Percentiles rank a stretch among this genome's conserved stretches.
Conservation (phyloP, 1,284 basidiomycete genomes). For the Tremellales sp. region DNA sequence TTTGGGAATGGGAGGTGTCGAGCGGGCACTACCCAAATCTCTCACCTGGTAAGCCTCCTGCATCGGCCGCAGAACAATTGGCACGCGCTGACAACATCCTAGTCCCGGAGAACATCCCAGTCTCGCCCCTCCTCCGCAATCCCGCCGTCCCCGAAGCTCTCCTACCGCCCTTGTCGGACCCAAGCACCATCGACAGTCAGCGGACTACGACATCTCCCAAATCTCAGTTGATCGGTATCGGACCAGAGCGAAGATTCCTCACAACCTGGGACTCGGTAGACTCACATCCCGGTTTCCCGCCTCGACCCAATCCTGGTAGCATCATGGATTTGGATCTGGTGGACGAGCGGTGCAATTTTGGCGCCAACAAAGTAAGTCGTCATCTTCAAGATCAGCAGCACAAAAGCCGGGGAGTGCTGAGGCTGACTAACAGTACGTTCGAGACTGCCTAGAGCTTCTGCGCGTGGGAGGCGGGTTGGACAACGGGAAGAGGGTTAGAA, state of each 20-base stretch:
- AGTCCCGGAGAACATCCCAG: slow-evolving; percentile 66
- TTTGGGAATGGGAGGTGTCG: slow-evolving; percentile 90
- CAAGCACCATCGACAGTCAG: slow-evolving; percentile 31
- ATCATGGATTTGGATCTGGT: slow-evolving; percentile 80
- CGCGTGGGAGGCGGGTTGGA: slow-evolving; percentile 64
- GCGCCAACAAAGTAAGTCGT: slow-evolving; percentile 63
- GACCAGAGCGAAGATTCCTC: slow-evolving; percentile 70
- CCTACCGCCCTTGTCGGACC: slow-evolving; percentile 39
- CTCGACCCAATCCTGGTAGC: slow-evolving; percentile 73
- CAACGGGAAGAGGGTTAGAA: slow-evolving; percentile 57
- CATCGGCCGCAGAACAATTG: slow-evolving; percentile 1
- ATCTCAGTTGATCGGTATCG: slow-evolving; percentile 56
- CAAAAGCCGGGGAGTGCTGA: neutral
- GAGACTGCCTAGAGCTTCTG: slow-evolving; percentile 70
- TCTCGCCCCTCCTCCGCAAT: slow-evolving; percentile 60
- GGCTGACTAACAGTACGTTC: slow-evolving; percentile 58
- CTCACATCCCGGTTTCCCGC: slow-evolving; percentile 54
- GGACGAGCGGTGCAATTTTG: slow-evolving; percentile 85
- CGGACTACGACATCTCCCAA: slow-evolving; percentile 20
- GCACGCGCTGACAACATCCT: slow-evolving; percentile 8
- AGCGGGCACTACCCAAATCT: slow-evolving; percentile 87
- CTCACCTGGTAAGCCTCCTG: slow-evolving; percentile 60
- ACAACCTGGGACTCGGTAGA: slow-evolving; percentile 56
- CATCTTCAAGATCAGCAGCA: neutral
- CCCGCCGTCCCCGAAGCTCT: slow-evolving; percentile 60